phyloP scores from a whole-genome alignment of 2,329 filamentous ascomycete species.

The Alternaria gansuensis region DNA sequence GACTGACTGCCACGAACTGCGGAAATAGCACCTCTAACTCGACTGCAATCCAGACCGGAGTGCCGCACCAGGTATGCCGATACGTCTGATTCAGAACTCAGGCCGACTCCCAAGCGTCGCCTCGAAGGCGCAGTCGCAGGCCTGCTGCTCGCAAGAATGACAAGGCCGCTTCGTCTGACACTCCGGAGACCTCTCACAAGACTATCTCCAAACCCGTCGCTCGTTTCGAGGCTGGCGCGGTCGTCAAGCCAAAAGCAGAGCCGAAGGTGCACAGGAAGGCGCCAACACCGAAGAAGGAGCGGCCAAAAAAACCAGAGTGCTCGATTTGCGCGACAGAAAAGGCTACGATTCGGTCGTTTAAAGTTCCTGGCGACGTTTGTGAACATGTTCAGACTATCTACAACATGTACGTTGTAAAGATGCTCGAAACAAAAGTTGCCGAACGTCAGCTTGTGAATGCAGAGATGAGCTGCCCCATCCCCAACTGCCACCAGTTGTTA shows the following conservation, averaged over 20 bases:
- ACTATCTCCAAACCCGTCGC: not conserved
- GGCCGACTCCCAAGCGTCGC: not conserved
- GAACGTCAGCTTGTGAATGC: conserved; percentile 26
- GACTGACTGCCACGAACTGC: not conserved
- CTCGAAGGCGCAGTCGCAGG: not conserved
- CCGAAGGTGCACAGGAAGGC: conserved; percentile 9
- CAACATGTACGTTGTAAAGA: conserved; percentile 29
- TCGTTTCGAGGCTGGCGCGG: conserved; percentile 14
- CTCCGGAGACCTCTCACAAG: not conserved
- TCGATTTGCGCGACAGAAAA: conserved; percentile 28
- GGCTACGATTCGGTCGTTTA: conserved; percentile 23
- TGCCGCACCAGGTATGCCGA: conserved; percentile 17
- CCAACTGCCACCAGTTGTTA: conserved; percentile 23
- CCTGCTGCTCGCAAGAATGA: not conserved
- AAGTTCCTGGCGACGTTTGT: conserved; percentile 19
- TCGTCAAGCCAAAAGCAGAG: conserved; percentile 10
- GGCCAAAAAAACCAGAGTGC: conserved; percentile 29
- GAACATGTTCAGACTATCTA: conserved; percentile 35
- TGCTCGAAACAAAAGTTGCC: conserved; percentile 31
- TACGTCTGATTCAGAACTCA: not conserved
- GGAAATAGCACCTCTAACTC: conserved; percentile 27
- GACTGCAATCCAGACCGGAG: conserved; percentile 13
- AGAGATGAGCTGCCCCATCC: conserved; percentile 27
- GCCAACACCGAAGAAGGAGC: conserved; percentile 15
- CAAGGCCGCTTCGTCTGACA: not conserved